phyloP scores from a whole-genome alignment of 2,329 filamentous ascomycete species.

The Paramyrothecium roridum region DNA sequence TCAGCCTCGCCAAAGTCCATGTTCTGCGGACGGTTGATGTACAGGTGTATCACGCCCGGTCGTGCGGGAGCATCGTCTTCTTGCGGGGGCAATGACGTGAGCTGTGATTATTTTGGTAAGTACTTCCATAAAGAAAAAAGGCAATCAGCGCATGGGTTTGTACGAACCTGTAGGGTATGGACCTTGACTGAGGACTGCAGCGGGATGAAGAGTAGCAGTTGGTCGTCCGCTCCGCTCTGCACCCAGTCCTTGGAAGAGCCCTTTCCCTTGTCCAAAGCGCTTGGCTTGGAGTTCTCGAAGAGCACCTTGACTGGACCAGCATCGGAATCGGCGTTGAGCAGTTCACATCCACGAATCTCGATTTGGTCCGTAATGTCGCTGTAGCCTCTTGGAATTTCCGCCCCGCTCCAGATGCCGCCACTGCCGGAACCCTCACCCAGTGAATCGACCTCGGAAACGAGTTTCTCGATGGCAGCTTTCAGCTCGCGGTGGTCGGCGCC shows the following conservation, averaged over 20 bases:
- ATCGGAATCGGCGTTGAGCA: constrained; percentile 81
- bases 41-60: constrained; percentile 80
- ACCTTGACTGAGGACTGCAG: constrained; percentile 88
- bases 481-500: constrained; percentile 74
- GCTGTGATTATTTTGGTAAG: constrained; percentile 46
- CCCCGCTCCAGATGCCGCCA: constrained; percentile 66
- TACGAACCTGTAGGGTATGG: constrained; percentile 68
- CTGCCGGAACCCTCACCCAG: constrained; percentile 44
- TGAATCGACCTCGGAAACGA: constrained; percentile 63
- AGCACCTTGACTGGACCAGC: constrained; percentile 70
- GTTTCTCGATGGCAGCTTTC: constrained; percentile 65
- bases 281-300: constrained; percentile 68
- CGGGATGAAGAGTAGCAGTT: constrained; percentile 88
- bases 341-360: constrained; percentile 75
- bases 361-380: constrained; percentile 78
- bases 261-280: constrained; percentile 57
- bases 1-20: constrained; percentile 95
- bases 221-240: constrained; percentile 95
- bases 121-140: neutral
- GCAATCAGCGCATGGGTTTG: neutral
- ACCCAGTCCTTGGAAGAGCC: constrained; percentile 71
- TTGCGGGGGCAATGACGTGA: constrained; percentile 74
- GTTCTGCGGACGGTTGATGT: constrained; percentile 83
- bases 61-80: constrained; percentile 74
- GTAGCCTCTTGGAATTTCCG: constrained; percentile 75